Conservation (phyloP, 257 asterid genomes). For the Solanum virginianum region DNA sequence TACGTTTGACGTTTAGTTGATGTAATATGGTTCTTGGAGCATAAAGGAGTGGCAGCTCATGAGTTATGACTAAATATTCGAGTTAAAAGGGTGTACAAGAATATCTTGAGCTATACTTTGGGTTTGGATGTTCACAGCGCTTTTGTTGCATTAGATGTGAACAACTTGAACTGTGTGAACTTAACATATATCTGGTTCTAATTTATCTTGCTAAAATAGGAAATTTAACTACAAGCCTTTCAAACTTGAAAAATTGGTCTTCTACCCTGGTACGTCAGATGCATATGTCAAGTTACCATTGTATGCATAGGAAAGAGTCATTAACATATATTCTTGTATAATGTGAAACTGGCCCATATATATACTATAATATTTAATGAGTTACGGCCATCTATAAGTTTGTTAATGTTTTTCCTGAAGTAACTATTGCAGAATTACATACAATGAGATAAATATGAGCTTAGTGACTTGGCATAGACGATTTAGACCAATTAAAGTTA, state of each 20-base stretch:
- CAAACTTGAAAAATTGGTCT: not conserved
- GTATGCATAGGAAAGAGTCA: not conserved
- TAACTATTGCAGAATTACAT: not conserved
- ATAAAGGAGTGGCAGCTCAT: not conserved
- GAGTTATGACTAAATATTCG: not conserved
- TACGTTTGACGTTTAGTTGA: no score
- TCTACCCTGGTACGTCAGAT: not conserved
- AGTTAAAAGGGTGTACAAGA: no score
- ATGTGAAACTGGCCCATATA: not conserved
- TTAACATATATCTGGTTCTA: not conserved
- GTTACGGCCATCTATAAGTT: not conserved
- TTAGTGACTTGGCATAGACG: not conserved
- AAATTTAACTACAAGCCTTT: not conserved
- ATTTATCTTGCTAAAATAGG: not conserved
- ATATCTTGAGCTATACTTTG: not conserved
- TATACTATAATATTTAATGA: not conserved
- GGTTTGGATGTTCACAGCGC: not conserved
- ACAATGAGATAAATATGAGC: not conserved
- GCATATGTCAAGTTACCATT: not conserved
- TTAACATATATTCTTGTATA: not conserved
- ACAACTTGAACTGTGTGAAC: not conserved
- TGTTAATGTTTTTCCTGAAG: not conserved
- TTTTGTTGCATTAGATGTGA: not conserved
- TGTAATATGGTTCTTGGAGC: no score
- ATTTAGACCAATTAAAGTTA: not conserved